phyloP scores from a whole-genome alignment of 192 early-diverging fungal species.

The Geranomyces michiganensis region DNA sequence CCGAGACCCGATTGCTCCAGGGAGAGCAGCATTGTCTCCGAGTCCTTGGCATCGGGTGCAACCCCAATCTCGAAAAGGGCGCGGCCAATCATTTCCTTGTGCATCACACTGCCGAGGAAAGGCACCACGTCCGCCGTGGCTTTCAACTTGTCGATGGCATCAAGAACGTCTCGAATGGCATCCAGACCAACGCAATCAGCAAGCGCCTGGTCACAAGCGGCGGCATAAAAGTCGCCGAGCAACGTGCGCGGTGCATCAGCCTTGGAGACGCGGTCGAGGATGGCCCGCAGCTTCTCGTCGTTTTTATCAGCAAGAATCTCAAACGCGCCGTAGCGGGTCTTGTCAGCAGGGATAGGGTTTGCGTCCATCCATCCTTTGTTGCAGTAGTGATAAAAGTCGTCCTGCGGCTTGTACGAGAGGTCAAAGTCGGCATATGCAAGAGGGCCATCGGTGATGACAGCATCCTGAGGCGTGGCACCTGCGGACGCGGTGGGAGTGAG shows the following conservation, averaged over 20 bases:
- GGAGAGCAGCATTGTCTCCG: neutral
- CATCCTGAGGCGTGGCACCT: no score
- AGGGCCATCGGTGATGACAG: no score
- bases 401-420: neutral
- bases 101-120: neutral
- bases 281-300: neutral
- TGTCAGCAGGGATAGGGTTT: constrained; percentile 64
- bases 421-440: neutral
- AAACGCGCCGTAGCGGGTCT: constrained; percentile 33
- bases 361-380: constrained; percentile 57
- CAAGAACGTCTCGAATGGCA: neutral
- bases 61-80: neutral
- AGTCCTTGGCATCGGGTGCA: constrained; percentile 2
- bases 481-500: no score
- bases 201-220: neutral
- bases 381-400: constrained; percentile 6
- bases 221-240: neutral
- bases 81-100: neutral
- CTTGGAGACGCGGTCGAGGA: neutral
- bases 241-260: neutral
- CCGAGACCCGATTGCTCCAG: neutral
- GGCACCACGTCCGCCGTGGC: neutral
- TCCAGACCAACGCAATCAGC: neutral
- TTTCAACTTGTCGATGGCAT: neutral
- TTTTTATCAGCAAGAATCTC: neutral